These are phyloP conservation scores for Pinguiococcus pyrenoidosus DNA, from an alignment of 108 stramenopile species.

Conservation along the genomic window DNA sequence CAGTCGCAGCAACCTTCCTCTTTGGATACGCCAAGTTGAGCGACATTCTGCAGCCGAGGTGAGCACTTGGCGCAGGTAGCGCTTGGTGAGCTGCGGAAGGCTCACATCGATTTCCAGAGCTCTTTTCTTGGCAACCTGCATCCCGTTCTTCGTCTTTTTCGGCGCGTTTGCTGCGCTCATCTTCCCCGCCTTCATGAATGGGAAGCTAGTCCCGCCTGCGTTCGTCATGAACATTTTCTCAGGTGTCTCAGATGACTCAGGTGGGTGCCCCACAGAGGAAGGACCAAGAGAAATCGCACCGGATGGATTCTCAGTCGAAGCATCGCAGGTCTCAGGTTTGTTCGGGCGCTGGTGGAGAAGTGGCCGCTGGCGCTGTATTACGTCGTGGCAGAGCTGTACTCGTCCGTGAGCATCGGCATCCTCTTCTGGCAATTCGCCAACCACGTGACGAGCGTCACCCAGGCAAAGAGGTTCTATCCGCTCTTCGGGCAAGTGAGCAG, in stretches of 20 bases:
- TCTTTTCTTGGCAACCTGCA: slow-evolving; percentile 71
- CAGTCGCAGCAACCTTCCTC: slow-evolving; percentile 62
- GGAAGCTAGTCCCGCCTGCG: slow-evolving; percentile 59
- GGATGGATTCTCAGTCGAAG: neutral
- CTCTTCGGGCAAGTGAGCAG: slow-evolving; percentile 89
- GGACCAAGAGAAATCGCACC: too few species aligned
- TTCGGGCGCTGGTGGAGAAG: slow-evolving; percentile 34
- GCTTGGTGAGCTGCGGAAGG: too few species aligned
- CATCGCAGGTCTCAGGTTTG: neutral
- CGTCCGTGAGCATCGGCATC: slow-evolving; percentile 72
- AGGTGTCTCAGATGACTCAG: too few species aligned
- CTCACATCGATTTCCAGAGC: too few species aligned
- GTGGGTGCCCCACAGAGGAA: too few species aligned
- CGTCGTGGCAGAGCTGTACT: slow-evolving; percentile 79
- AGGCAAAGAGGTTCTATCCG: slow-evolving; percentile 85
- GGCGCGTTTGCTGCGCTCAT: slow-evolving; percentile 62
- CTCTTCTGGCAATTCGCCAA: slow-evolving; percentile 96
- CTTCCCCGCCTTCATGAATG: slow-evolving; percentile 73
- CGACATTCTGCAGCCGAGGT: slow-evolving; percentile 46
- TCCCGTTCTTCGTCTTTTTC: slow-evolving; percentile 86
- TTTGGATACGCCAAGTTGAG: slow-evolving; percentile 77
- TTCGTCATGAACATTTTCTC: too few species aligned
- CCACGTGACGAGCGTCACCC: slow-evolving; percentile 70
- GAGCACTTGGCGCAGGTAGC: too few species aligned
- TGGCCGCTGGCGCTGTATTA: slow-evolving; percentile 87